Conservation (phyloP, 1,284 basidiomycete genomes). For the Trichosporon coremiiforme region DNA sequence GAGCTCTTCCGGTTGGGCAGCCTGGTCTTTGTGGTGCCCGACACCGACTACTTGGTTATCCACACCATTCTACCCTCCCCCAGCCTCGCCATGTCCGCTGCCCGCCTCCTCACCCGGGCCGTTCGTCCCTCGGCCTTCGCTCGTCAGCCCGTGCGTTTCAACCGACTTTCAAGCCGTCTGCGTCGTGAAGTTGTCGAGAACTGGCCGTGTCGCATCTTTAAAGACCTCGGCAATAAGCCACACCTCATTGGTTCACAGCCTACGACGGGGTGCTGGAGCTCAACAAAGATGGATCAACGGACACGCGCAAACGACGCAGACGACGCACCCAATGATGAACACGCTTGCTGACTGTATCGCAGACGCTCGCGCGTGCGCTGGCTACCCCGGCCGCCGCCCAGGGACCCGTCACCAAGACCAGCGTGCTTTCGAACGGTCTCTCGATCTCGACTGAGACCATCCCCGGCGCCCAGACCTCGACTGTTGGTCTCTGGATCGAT, state of each 20-base stretch:
- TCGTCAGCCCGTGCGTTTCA: constrained; percentile 36
- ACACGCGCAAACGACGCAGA: constrained; percentile 3
- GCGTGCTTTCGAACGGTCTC: constrained; percentile 85
- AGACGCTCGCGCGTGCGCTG: constrained; percentile 49
- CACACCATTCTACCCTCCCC: constrained; percentile 22
- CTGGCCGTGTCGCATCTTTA: not conserved
- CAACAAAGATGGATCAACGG: constrained; percentile 6
- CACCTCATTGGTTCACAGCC: constrained; percentile 18
- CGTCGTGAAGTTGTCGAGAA: constrained; percentile 3
- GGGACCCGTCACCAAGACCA: constrained; percentile 79
- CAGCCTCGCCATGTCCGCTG: constrained; percentile 43
- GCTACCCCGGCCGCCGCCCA: constrained; percentile 61
- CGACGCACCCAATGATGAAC: not conserved
- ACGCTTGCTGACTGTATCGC: constrained; percentile 20
- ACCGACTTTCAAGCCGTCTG: not conserved
- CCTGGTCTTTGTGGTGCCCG: constrained; percentile 18
- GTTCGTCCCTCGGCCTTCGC: constrained; percentile 38
- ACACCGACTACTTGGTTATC: constrained; percentile 21
- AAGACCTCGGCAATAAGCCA: constrained; percentile 18
- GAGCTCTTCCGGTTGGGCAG: not conserved
- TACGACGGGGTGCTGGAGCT: constrained; percentile 6
- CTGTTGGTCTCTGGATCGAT: constrained; percentile 98
- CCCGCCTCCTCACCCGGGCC: constrained; percentile 49
- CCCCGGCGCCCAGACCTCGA: constrained; percentile 93
- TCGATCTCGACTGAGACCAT: constrained; percentile 92